Base-by-base conservation (phyloP, 2,329 filamentous ascomycete genomes). In the Westerdykella ornata region DNA sequence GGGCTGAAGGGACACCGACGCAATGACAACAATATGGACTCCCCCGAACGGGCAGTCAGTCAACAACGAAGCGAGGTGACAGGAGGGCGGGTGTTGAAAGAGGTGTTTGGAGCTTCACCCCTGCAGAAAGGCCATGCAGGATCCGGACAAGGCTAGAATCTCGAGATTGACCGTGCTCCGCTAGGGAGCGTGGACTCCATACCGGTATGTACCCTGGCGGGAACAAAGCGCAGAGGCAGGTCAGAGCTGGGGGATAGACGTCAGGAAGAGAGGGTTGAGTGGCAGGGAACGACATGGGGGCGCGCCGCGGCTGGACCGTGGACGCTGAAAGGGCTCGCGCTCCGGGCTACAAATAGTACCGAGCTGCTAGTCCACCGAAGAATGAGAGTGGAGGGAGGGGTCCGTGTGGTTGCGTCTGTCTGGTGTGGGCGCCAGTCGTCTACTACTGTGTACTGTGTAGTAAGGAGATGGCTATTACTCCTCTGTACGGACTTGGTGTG, bases 71-170 rank as follows among this genome's bases (percentile, higher is more conserved):
- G 52, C 53, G 57, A 62, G 44, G 59, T 61, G 54, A 62, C 49
- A 48, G 45, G 30, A 8, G n/a, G 16, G 54, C 57, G 54, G 51
- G 62, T 54, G 44, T 55, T 51, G 55, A 53, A 55, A 59, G 57
- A 54, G 52, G 49, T n/a, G 57, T 55, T 56, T 56, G 58, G 53
- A 54, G 53, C 41, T 41, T 49, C 47, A 52, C 59, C 57, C 62
- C 60, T 62, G 60, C 57, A 59, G 53, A 41, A 40, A 47, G 57
- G 39, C 58, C 59, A 62, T 62, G 56, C 61, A 56, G 51, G 53
- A 55, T 56, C 44, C 47, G 59, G 60, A 63, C 62, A 57, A 65
- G 61, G 60, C 56, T 54, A 51, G 50, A 43, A 49, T 53, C 48
- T 57, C 56, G 52, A 60, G 54, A 47, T 12, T 51, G 45, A 50